phyloP scores from a whole-genome alignment of 495 filamentous ascomycete species.

The Lasiosphaeriaceae sp. region DNA sequence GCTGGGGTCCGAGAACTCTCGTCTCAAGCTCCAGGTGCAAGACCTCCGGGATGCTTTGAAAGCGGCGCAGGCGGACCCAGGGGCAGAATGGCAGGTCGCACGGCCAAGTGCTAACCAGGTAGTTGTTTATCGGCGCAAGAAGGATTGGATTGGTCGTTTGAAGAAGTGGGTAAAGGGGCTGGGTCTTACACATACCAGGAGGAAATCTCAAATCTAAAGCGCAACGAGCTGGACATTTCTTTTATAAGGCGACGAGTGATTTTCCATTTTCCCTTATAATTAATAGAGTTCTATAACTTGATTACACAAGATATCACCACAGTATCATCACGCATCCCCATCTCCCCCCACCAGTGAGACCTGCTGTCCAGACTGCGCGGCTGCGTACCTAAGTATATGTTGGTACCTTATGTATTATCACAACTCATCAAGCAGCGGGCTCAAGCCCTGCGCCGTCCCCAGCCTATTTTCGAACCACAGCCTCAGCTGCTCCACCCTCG shows the following conservation, averaged over 20 bases:
- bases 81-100: neutral
- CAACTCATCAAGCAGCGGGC: too few relatives aligned
- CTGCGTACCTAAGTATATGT: too few relatives aligned
- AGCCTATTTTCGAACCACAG: too few relatives aligned
- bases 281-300: too few relatives aligned
- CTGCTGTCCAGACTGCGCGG: too few relatives aligned
- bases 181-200: neutral
- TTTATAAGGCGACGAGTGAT: neutral
- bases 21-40: neutral
- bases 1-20: neutral
- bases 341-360: too few relatives aligned
- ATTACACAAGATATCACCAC: too few relatives aligned
- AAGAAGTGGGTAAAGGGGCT: neutral
- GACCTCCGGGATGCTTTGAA: neutral
- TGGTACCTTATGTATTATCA: too few relatives aligned
- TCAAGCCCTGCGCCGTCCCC: too few relatives aligned
- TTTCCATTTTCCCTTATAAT: too few relatives aligned
- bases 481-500: too few relatives aligned
- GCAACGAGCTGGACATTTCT: neutral
- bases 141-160: neutral
- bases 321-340: too few relatives aligned
- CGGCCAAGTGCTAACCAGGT: neutral
- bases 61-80: neutral
- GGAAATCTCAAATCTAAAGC: neutral
- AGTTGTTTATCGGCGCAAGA: neutral